phyloP scores from a whole-genome alignment of 441 rosid species.

The Eutrema salsugineum region DNA sequence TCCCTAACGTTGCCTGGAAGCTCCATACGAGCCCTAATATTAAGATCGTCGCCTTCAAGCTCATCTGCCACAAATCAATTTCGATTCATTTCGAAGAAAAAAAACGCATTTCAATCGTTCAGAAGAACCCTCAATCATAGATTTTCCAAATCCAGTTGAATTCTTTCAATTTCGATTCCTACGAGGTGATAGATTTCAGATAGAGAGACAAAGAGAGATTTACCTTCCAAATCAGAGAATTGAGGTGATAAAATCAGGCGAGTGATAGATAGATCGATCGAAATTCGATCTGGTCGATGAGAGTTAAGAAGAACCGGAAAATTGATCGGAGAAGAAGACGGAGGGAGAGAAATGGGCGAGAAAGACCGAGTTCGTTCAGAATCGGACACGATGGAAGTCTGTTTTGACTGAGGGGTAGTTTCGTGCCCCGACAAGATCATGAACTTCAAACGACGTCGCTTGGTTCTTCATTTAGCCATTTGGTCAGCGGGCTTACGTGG shows the following conservation, averaged over 20 bases:
- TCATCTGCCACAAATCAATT: constrained; percentile 18
- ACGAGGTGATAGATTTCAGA: constrained; percentile 9
- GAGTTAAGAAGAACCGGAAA: background rate
- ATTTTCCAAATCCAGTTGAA: background rate
- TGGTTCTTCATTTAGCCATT: background rate
- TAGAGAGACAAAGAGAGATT: background rate
- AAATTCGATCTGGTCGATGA: constrained; percentile 14
- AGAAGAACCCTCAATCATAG: background rate
- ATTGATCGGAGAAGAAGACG: constrained; percentile 27
- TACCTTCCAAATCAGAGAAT: constrained; percentile 18
- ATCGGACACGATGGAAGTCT: constrained; percentile 28
- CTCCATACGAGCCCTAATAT: constrained; percentile 35
- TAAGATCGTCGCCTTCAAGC: constrained; percentile 29
- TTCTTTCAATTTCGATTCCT: constrained; percentile 10
- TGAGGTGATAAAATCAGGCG: background rate
- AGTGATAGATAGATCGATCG: background rate
- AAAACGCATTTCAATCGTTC: background rate
- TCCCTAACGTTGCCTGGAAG: constrained; percentile 39
- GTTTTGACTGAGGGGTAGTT: constrained; percentile 30
- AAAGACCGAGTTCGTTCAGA: constrained; percentile 6
- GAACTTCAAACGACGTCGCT: constrained; percentile 30
- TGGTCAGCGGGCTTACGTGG: constrained; percentile 32
- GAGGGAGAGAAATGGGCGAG: constrained; percentile 2
- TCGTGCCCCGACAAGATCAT: constrained; percentile 31
- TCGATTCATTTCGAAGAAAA: background rate